Evolutionary conservation across 2,329 filamentous ascomycete species (phyloP).

Genomic region (Thielaviopsis punctulata): DNA sequence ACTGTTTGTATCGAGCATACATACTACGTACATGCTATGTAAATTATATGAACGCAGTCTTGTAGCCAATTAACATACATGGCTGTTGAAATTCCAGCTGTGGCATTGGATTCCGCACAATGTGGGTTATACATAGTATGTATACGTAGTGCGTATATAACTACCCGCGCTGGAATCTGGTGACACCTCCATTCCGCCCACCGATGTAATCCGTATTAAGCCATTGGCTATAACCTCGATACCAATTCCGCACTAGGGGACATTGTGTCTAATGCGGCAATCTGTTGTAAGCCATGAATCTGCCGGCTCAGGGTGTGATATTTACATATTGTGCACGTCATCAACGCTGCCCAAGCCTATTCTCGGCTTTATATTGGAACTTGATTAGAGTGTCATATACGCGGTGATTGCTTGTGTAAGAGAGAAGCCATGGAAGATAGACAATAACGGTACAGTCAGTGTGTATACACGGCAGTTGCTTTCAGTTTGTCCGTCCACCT

Average conservation of each 20-base stretch:
- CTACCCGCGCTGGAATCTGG: neutral
- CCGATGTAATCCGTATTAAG: neutral
- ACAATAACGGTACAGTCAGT: neutral
- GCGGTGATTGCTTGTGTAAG: neutral
- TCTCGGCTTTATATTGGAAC: neutral
- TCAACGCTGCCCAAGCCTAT: too few species aligned
- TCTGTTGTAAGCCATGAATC: too few species aligned
- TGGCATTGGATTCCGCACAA: neutral
- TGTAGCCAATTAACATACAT: too few species aligned
- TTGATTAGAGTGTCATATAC: too few species aligned
- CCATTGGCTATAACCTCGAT: neutral
- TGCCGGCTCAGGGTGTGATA: too few species aligned
- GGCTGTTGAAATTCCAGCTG: too few species aligned
- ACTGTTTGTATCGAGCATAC: too few species aligned
- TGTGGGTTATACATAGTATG: neutral
- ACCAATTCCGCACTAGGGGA: neutral
- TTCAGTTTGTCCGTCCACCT: too few species aligned
- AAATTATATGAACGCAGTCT: too few species aligned
- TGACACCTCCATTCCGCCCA: neutral
- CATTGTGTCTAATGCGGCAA: neutral
- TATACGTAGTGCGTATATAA: neutral
- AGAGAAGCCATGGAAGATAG: too few species aligned
- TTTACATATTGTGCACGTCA: too few species aligned
- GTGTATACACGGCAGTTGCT: neutral
- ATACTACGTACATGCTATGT: too few species aligned